Base-by-base conservation (phyloP, 495 filamentous ascomycete genomes). In the Haplographium delicatum region DNA sequence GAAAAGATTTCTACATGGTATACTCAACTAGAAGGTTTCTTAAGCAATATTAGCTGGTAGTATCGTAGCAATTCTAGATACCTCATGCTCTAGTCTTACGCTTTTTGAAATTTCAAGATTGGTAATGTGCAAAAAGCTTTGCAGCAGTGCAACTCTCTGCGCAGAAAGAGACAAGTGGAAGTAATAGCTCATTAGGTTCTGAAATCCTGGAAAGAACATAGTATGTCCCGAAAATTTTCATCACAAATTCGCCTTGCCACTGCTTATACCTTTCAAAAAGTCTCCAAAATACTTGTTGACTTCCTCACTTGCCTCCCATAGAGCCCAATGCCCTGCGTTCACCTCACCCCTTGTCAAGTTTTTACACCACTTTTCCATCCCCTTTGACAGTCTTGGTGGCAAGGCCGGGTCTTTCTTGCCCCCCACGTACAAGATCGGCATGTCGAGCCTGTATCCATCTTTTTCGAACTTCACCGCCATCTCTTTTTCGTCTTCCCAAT, bases 401-500 rank as follows among this genome's bases (percentile, higher is more conserved):
- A 95, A 65, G 27, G 83, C 84, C 4, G 28, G 41, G 55, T 96
- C 89, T 28, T 74, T 72, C n/a, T 70, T 73, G 0, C 86, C 90
- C 50, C 76, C 73, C 43, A 98, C 74, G 59, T 90, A 85, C 53
- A 96, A 72, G 8, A 80, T 71, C 9, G 91, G 91, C 39, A 82
- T 68, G 15, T 77, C 70, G 53, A 95, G 77, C 23, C 60, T 75
- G 44, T 51, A 65, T 4, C 44, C 54, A 10, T 60, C 48, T 59
- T 46, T 45, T 39, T 41, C 25, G 13, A 55, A 47, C 47, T 66
- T 63, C 5, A 59, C 25, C 11, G 22, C 56, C 38, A 76, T 58
- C 59, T 58, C 67, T 34, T 75, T 60, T 57, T 96, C 91, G 44
- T 95, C 88, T 8, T 86, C 72, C 61, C 73, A 85, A 62, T 96